A percentile compares a stretch with the other conserved stretches of the same genome.
These are phyloP conservation scores for Paxillus rubicundulus DNA, from an alignment of 768 basidiomycete species.

Conservation along the genomic window DNA sequence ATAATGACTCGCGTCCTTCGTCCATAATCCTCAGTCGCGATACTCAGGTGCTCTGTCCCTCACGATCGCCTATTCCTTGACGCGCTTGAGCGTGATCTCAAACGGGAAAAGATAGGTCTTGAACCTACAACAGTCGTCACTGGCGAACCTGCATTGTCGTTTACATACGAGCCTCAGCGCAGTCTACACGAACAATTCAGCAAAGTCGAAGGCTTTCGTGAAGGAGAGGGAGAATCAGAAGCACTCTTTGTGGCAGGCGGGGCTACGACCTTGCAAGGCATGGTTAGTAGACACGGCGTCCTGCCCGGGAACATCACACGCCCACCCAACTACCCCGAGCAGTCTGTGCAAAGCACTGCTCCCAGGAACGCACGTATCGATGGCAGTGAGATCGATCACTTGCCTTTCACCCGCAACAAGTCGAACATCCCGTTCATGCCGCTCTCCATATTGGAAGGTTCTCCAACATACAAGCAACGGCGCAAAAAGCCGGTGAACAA, in stretches of 20 bases:
- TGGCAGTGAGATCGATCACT: conserved; percentile 12
- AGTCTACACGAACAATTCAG: conserved; percentile 89
- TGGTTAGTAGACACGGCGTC: conserved; percentile 15
- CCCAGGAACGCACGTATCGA: conserved; percentile 24
- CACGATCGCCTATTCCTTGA: conserved; percentile 97
- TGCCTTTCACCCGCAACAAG: conserved; percentile 19
- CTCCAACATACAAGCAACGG: conserved; percentile 85
- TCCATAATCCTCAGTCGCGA: conserved; percentile 1
- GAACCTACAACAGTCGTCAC: conserved; percentile 76
- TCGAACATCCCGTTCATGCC: conserved; percentile 48
- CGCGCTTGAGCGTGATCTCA: conserved; percentile 92
- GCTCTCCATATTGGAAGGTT: conserved; percentile 79
- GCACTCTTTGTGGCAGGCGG: conserved; percentile 32
- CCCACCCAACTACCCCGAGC: conserved; percentile 4
- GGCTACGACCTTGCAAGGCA: conserved; percentile 3
- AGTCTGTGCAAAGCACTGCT: conserved; percentile 7
- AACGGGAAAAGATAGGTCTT: conserved; percentile 88
- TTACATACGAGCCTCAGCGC: conserved; percentile 83
- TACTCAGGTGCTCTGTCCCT: conserved; percentile 86
- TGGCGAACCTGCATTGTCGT: conserved; percentile 85
- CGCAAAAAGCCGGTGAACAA: conserved; percentile 65
- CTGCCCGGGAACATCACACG: conserved; percentile 10
- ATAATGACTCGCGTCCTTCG: neutral
- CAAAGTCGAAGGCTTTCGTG: conserved; percentile 35
- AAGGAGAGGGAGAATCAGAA: conserved; percentile 36